Base-by-base conservation (phyloP, 2,329 filamentous ascomycete species). In the Colletotrichum siamense region DNA sequence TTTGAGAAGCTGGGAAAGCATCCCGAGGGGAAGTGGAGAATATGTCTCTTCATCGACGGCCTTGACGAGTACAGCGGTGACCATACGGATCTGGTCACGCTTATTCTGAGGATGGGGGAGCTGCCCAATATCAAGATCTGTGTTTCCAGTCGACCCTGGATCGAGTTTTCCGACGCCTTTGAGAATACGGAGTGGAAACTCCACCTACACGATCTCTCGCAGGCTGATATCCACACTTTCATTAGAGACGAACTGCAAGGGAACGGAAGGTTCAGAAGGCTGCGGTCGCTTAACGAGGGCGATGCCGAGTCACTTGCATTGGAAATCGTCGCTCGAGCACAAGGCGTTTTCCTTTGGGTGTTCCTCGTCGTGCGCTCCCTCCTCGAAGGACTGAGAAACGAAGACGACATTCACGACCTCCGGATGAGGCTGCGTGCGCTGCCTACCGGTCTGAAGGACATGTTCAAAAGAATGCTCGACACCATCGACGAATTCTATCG, bases 21-120 rank as follows among this genome's bases (percentile, higher is more conserved):
- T 32, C 30, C 30, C 30, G 30, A 32, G 30, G 30, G 10, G 1
- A 32, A 32, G 28, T 30, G 52, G 52, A 28, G 16, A 5, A 26
- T 76, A 2, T 76, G 64, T 57, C 28, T 73, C 59, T 73, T 76
- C 30, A 73, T 76, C n/a, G 73, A 76, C 22, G 73, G 73, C 22
- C 52, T 76, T 1, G 69, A 76, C 8, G 73, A 76, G 6, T 73
- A 59, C 10, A 22, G 44, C 16, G 73, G 64, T 1, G 64, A 69
- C 32, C 30, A 30, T 10, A 10, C 9, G 9, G 30, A 30, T 10
- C 30, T 30, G 9, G 30, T 10, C 30, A 30, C 10, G 0, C 9
- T 10, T 10, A 30, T 30, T 30, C 9, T 30, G 3, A 10, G 30
- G 9, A 30, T 30, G 30, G 30, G 30, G 30, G 9, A 10, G 9